Percentiles rank a stretch among this genome's conserved stretches.
Conservation (phyloP, 768 basidiomycete species). For the Tricholoma bakamatsutake region DNA sequence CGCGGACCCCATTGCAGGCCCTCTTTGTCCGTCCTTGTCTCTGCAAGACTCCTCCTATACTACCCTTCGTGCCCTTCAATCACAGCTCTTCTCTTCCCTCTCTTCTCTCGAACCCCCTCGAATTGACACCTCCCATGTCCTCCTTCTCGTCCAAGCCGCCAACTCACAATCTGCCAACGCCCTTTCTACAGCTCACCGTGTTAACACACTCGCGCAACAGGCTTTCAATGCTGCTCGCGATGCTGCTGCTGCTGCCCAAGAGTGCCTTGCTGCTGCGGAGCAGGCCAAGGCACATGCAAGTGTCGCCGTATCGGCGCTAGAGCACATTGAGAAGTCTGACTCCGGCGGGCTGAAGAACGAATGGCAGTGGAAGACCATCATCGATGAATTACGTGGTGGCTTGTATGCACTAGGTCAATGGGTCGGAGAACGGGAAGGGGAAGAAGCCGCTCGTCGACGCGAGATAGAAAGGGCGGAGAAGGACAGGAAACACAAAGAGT, state of each 20-base stretch:
- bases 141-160: conserved; percentile 18
- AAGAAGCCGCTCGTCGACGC: conserved; percentile 13
- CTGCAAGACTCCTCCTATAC: conserved; percentile 7
- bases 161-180: conserved; percentile 19
- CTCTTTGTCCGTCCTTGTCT: not conserved
- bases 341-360: not conserved
- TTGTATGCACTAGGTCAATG: conserved; percentile 12
- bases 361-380: conserved; percentile 10
- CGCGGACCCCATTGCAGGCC: not conserved
- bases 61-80: conserved; percentile 18
- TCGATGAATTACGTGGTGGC: conserved; percentile 12
- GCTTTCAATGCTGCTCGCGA: conserved; percentile 22
- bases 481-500: conserved; percentile 1
- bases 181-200: conserved; percentile 20
- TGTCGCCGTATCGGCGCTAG: conserved; percentile 19
- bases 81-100: conserved; percentile 16
- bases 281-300: conserved; percentile 16
- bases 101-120: conserved; percentile 14
- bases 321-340: conserved; percentile 7
- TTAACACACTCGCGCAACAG: conserved; percentile 24
- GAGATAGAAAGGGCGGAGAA: conserved; percentile 10
- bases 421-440: conserved; percentile 13
- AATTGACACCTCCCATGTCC: conserved; percentile 9
- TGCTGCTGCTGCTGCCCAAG: conserved; percentile 21
- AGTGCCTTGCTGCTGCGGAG: conserved; percentile 19